Evolutionary conservation across 2,329 filamentous ascomycete species (phyloP).

Genomic region (Pyricularia sp.): DNA sequence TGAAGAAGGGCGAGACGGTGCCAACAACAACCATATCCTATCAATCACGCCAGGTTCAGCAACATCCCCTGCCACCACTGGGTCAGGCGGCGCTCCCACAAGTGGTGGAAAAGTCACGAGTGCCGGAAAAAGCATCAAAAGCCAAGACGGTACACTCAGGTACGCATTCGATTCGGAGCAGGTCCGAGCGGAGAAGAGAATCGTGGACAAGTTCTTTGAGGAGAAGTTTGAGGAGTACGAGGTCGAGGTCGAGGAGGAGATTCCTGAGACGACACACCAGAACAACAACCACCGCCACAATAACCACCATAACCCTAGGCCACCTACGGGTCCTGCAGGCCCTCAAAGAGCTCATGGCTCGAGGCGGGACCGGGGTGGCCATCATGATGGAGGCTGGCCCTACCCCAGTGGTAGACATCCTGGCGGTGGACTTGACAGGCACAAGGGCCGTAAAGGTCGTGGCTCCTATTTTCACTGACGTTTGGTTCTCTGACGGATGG

Average conservation of each 20-base stretch:
- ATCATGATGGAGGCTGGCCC: neutral
- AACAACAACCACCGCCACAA: constrained; percentile 5
- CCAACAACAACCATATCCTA: constrained; percentile 13
- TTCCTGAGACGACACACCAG: constrained; percentile 21
- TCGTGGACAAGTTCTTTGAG: constrained; percentile 55
- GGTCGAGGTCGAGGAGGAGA: constrained; percentile 59
- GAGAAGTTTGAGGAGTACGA: constrained; percentile 67
- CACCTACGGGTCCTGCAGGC: neutral
- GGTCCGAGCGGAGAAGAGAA: constrained; percentile 56
- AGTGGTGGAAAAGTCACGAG: constrained; percentile 13
- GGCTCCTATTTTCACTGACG: neutral
- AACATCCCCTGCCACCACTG: constrained; percentile 26
- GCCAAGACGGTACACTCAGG: constrained; percentile 62
- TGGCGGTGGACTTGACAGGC: constrained; percentile 2
- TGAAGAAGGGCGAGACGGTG: constrained; percentile 14
- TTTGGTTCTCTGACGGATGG: neutral
- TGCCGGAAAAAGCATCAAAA: constrained; percentile 16
- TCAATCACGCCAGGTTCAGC: constrained; percentile 20
- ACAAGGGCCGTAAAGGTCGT: constrained; percentile 3
- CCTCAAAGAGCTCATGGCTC: constrained; percentile 3
- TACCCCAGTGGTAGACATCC: neutral
- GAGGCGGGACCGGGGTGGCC: constrained; percentile 3
- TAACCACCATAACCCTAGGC: constrained; percentile 7
- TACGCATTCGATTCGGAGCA: constrained; percentile 78
- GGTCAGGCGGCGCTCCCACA: constrained; percentile 19